A percentile compares a stretch with the other conserved stretches of the same genome.
Evolutionary conservation across 2,329 filamentous ascomycete genomes (phyloP).

Genomic region (Biscogniauxia mediterranea): DNA sequence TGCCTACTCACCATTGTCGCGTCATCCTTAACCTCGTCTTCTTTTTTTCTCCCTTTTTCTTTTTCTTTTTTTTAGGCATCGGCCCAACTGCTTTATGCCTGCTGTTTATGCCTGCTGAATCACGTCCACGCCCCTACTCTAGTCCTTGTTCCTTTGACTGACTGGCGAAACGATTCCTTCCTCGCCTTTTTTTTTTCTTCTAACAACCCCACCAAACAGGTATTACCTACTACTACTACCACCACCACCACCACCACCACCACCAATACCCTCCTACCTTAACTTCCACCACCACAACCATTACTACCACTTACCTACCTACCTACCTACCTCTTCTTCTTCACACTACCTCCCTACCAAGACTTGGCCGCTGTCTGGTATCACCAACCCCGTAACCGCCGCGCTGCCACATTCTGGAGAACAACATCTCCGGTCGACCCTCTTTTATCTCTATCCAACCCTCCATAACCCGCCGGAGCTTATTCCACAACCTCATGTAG

Average conservation of each 20-base stretch:
- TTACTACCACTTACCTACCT: slow-evolving; percentile 6
- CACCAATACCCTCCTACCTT: slow-evolving; percentile 1
- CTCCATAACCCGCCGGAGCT: not conserved
- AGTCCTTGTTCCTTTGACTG: not conserved
- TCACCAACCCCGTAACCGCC: not conserved
- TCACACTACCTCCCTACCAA: no score
- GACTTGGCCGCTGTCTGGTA: no score
- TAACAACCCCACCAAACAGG: not conserved
- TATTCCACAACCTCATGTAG: slow-evolving; percentile 1
- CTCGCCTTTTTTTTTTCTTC: not conserved
- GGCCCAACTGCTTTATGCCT: not conserved
- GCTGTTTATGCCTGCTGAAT: not conserved
- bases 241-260: not conserved
- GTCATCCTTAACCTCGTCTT: not conserved
- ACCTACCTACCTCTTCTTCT: not conserved
- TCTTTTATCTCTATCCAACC: not conserved
- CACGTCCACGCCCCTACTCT: no score
- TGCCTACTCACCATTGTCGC: not conserved
- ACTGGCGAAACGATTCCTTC: not conserved
- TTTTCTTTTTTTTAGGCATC: not conserved
- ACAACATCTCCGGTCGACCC: not conserved
- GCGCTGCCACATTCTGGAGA: not conserved
- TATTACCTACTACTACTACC: not conserved
- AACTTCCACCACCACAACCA: not conserved
- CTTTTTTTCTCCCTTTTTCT: no score